Evolutionary conservation across 192 early-diverging fungal genomes (phyloP).

Genomic region (Borealophlyctis nickersoniae): DNA sequence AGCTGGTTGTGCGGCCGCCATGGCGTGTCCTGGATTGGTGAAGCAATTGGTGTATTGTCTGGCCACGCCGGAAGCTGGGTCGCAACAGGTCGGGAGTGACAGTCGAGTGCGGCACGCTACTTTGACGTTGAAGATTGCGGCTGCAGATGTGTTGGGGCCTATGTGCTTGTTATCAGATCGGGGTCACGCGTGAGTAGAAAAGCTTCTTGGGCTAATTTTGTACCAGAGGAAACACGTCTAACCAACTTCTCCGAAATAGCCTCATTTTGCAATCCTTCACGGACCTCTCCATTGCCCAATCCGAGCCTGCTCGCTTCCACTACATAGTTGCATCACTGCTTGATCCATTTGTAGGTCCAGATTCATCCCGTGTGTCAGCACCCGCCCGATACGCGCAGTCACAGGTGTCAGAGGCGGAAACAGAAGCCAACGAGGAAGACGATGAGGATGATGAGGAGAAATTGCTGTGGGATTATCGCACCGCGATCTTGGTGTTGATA

Average conservation of each 20-base stretch:
- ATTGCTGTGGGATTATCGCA: slow-evolving; percentile 30
- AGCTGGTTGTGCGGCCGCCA: slow-evolving; percentile 19
- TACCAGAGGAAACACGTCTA: no score
- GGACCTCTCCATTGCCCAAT: slow-evolving; percentile 19
- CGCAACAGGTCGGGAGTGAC: slow-evolving; percentile 1
- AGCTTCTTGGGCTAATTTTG: not conserved
- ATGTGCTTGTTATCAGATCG: slow-evolving; percentile 26
- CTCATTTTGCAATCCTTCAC: slow-evolving; percentile 15
- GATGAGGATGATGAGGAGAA: slow-evolving; percentile 1
- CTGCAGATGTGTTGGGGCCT: slow-evolving; percentile 26
- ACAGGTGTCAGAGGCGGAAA: not conserved
- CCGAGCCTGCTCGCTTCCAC: slow-evolving; percentile 28
- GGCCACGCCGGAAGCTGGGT: slow-evolving; percentile 9
- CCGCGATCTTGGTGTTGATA: slow-evolving; percentile 27
- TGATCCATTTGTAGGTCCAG: slow-evolving; percentile 20
- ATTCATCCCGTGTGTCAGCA: not conserved
- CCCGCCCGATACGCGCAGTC: no score
- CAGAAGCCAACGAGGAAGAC: slow-evolving; percentile 10
- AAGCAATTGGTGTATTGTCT: slow-evolving; percentile 24
- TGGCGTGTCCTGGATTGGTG: slow-evolving; percentile 14
- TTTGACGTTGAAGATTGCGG: slow-evolving; percentile 14
- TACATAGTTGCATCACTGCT: slow-evolving; percentile 23
- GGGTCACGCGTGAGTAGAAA: slow-evolving; percentile 15
- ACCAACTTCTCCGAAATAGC: slow-evolving; percentile 11
- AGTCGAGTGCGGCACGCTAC: slow-evolving; percentile 9